Conservation (phyloP, 169 alveolate species). For the Plasmodium ovale region DNA sequence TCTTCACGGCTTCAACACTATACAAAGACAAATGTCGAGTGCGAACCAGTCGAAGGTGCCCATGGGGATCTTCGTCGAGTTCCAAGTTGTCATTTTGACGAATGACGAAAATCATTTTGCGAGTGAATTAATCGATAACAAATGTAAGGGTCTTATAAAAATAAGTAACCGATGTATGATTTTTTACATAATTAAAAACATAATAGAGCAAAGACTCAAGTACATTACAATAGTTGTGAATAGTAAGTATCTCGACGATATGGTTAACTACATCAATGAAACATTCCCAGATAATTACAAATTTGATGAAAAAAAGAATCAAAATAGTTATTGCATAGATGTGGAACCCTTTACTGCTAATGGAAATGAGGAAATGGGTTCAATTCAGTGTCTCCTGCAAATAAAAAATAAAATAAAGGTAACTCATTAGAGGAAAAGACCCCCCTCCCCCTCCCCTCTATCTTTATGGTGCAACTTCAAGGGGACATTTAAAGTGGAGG, state of each 20-base stretch:
- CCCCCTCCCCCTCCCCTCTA: no score
- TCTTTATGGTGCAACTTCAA: no score
- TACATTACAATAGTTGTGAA: constrained; percentile 60
- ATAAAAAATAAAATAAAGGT: constrained; percentile 48
- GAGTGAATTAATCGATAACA: constrained; percentile 46
- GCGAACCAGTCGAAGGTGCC: constrained; percentile 23
- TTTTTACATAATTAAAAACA: constrained; percentile 36
- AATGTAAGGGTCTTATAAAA: constrained; percentile 54
- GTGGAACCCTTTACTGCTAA: constrained; percentile 32
- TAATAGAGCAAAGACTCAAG: constrained; percentile 55
- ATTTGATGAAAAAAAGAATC: constrained; percentile 49
- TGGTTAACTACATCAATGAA: constrained; percentile 40
- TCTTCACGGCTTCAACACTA: no score
- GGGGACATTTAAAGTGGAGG: no score
- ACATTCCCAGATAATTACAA: constrained; percentile 50
- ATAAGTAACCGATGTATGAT: constrained; percentile 53
- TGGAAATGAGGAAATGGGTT: constrained; percentile 50
- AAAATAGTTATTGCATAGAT: constrained; percentile 52
- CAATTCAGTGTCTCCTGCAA: constrained; percentile 48
- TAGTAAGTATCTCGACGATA: constrained; percentile 46
- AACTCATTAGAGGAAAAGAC: not conserved
- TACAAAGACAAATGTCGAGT: not conserved
- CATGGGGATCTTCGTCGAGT: constrained; percentile 47
- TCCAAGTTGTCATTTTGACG: constrained; percentile 56
- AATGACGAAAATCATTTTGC: constrained; percentile 60